Percentiles rank a stretch among this genome's conserved stretches.
Conservation (phyloP, 2,329 filamentous ascomycete species). For the Aspergillus costaricaensis region DNA sequence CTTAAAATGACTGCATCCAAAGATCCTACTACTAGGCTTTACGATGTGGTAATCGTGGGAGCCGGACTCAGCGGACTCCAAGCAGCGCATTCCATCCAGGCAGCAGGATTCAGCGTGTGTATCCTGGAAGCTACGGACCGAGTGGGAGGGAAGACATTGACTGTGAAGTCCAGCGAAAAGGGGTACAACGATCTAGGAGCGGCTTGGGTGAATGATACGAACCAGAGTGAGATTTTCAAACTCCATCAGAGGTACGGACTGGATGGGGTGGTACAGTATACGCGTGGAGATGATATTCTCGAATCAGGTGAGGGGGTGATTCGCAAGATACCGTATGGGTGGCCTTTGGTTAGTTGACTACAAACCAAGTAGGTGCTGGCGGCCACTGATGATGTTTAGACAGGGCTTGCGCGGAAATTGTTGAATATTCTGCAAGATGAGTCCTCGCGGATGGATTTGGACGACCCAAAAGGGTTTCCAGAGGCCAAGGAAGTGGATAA, state of each 20-base stretch:
- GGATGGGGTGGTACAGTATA: not conserved
- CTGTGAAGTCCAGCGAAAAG: slow-evolving; percentile 22
- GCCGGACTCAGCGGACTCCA: slow-evolving; percentile 43
- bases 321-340: not conserved
- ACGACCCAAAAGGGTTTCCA: not conserved
- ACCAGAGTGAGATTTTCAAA: slow-evolving; percentile 16
- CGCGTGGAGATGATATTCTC: not conserved
- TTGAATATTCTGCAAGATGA: not conserved
- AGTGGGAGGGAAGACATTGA: slow-evolving; percentile 45
- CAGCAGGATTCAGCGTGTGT: slow-evolving; percentile 34
- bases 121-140: slow-evolving; percentile 46
- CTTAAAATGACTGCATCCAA: not conserved
- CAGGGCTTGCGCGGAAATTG: not conserved
- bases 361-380: too few relatives aligned
- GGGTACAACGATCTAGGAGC: slow-evolving; percentile 36
- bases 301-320: not conserved
- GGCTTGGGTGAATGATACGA: slow-evolving; percentile 39
- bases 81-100: slow-evolving; percentile 34
- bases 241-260: slow-evolving; percentile 21
- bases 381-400: not conserved
- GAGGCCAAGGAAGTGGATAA: not conserved
- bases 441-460: not conserved
- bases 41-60: slow-evolving; percentile 39
- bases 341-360: not conserved
- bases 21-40: not conserved